Evolutionary conservation across 2,329 filamentous ascomycete genomes (phyloP), one percentile per base, ranked within the genome.

Genomic region (Ascochyta lentis): DNA sequence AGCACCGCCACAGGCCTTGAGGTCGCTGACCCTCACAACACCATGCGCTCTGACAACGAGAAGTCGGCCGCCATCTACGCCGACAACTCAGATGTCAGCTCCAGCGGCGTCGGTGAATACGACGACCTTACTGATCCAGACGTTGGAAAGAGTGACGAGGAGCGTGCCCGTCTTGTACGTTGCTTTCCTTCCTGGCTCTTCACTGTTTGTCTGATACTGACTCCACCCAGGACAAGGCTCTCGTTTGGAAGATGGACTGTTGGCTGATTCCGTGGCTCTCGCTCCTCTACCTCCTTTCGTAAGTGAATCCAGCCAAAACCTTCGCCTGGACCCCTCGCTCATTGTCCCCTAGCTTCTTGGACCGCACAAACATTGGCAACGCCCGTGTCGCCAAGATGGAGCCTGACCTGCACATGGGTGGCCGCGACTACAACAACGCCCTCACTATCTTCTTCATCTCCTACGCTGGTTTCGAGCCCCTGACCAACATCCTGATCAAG

Each of bases 361-460:
- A 75, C 53, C 65, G 72, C 8, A 74, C 71, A 47, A 75, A 75
- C 57, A 75, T 75, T 47, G 69, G 66, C 31, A 88, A 85, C 80
- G 78, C 69, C 49, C 70, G 71, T 53, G 72, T 78, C 33, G 71
- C 74, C 33, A 63, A 71, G 7, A 68, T 76, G 48, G 69, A 66
- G 38, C 48, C 31, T 12, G 60, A 65, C 19, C 59, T 72, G n/a
- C n/a, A 61, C 4, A 71, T 76, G 70, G 48, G 23, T 0, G 84
- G 84, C 2, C 85, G 88, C 50, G 80, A 88, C 61, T 89, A 90
- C 63, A 78, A 89, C 4, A 84, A 83, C 1, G 85, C 86, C 0
- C 67, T 90, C 46, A 89, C 86, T 1, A 74, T 90, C 2, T 90
- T 89, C 72, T 90, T 90, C 69, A 77, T 81, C 57, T 78, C 77